Conservation (phyloP, 805 yeast genomes). For the Candida bentonensis region DNA sequence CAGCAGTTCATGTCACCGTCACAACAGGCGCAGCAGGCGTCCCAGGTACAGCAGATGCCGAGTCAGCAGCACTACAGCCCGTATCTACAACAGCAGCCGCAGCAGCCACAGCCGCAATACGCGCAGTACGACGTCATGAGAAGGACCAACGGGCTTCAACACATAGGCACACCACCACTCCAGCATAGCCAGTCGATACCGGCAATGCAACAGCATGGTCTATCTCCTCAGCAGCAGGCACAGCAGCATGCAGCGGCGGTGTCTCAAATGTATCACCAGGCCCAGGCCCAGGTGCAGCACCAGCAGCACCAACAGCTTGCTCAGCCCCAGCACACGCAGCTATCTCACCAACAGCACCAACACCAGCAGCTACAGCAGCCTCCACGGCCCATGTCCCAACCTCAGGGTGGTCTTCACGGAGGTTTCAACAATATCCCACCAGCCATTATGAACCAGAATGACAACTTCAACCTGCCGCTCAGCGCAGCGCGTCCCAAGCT, state of each 20-base stretch:
- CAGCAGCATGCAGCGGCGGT: neutral
- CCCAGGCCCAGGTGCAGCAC: slow-evolving; percentile 1
- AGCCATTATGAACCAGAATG: neutral
- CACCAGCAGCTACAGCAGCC: slow-evolving; percentile 2
- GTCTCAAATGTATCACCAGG: neutral
- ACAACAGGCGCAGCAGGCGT: neutral
- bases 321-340: slow-evolving; percentile 3
- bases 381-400: neutral
- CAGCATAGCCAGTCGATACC: no score
- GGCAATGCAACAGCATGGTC: no score
- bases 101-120: slow-evolving; percentile 1
- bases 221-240: neutral
- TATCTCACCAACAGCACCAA: slow-evolving; percentile 5
- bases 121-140: neutral
- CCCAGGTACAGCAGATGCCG: slow-evolving; percentile 3
- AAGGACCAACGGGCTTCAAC: neutral
- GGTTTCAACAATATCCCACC: neutral
- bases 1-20: neutral
- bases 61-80: slow-evolving; percentile 5
- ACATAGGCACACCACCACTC: neutral
- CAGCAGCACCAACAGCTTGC: slow-evolving; percentile 8
- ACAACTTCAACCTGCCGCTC: neutral
- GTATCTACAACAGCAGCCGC: slow-evolving; percentile 7
- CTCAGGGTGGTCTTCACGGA: neutral
- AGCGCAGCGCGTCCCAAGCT: slow-evolving; percentile 21